Evolutionary conservation across 2,329 filamentous ascomycete species (phyloP), one percentile per base, ranked within the genome.

Genomic region (Diaporthe ilicicola): DNA sequence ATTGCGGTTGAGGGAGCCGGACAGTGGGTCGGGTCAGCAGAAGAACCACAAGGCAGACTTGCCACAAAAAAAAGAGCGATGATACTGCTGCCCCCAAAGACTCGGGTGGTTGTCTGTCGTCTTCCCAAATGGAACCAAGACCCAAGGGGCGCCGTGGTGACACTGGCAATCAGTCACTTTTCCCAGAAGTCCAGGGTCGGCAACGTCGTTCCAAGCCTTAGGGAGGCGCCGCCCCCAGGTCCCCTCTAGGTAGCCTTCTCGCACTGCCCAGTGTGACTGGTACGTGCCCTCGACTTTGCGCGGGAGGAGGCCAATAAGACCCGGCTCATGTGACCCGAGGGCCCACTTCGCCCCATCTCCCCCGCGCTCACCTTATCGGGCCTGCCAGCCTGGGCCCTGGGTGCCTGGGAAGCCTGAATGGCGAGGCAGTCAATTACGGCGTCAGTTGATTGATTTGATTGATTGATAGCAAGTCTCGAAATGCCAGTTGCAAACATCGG

Each of bases 221-320:
- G 66, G 66, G 44, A 59, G 66, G 66, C 53, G 66, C 32, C n/a
- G 66, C 29, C 22, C 53, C 70, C 66, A 74, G 75, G 75, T 76
- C 66, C 56, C 71, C 61, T 51, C 62, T 24, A 71, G 59, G 75
- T 76, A 75, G 19, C 73, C 72, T 71, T 70, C 64, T 27, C 22
- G 10, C 44, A 51, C 46, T 50, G 70, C 68, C 69, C 54, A 68
- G 64, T 70, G 73, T 67, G 66, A 61, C 50, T 53, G 69, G 73
- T 76, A 76, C 75, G 59, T 56, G 19, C 13, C 10, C 44, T 65
- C n/a, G 70, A 74, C 75, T 39, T 75, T 34, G 39, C 32, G 42
- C 17, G 15, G 4, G 3, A 42, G 29, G 42, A 29, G 56, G 42
- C 61, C 67, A 72, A 74, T 65, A 50, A 70, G 50, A 4, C 65